Conservation (phyloP, 495 filamentous ascomycete genomes). For the Parmelia sp. region DNA sequence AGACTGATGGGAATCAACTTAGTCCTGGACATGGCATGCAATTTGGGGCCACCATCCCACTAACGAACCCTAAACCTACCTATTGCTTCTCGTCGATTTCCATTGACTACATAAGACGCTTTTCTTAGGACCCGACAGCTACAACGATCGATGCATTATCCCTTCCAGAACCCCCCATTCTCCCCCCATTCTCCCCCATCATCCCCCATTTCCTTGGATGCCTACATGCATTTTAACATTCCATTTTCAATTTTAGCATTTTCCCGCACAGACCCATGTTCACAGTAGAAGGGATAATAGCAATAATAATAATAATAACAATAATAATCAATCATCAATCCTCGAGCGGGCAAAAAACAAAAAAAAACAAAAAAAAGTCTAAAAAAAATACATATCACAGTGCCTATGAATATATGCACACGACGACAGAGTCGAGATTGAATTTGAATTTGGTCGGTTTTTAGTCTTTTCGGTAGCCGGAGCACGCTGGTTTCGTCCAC, state of each 20-base stretch:
- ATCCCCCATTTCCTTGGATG: neutral
- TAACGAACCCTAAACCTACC: neutral
- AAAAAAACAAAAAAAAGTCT: no score
- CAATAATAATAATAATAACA: no score
- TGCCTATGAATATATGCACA: no score
- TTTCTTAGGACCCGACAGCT: neutral
- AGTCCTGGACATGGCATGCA: no score
- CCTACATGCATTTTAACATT: neutral
- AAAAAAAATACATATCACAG: no score
- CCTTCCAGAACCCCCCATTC: no score
- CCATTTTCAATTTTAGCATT: neutral
- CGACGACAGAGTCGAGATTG: no score
- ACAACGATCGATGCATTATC: slow-evolving; percentile 8
- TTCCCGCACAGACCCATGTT: slow-evolving; percentile 4
- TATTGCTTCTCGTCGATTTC: slow-evolving; percentile 6
- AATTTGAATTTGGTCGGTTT: no score
- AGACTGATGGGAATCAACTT: no score
- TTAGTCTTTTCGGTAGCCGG: neutral
- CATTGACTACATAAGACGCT: neutral
- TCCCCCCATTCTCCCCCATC: neutral
- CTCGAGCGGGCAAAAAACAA: no score
- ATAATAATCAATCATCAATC: no score
- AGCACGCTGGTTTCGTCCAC: neutral
- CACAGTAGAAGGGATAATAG: neutral
- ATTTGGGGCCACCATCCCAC: neutral